Evolutionary conservation across 805 yeast genomes (phyloP), one percentile per base, ranked within the genome.

Genomic region (Saccharomyces jurei): DNA sequence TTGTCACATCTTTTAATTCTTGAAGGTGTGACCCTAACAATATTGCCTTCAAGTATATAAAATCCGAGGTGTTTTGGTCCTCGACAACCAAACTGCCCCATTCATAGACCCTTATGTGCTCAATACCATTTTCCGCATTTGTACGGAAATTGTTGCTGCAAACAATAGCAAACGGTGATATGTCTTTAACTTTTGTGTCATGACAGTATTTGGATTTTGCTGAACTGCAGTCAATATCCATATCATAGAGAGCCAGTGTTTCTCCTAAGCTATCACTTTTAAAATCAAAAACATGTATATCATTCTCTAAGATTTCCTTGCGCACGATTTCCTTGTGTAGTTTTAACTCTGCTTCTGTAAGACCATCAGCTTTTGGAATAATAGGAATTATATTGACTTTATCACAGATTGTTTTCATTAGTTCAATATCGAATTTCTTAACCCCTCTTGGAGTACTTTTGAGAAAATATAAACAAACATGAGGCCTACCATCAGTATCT

Each of bases 341-440:
- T 14, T 68, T 65, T 54, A 83, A 71, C 69, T 91, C 97, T 1
- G 77, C 67, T 25, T 76, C 77, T 0, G 96, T 88, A 60, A 89
- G 75, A 1, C 89, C 77, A 68, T 91, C 97, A 2, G 96, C 83
- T 63, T 87, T 86, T 41, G 87, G 81, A 55, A 91, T 80, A 27
- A 90, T 83, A 1, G 97, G 96, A 48, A 91, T 81, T 27, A 92
- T 78, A 71, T 91, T 91, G 22, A 87, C 96, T 59, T 83, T 81
- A 26, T 80, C 76, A 14, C 91, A 80, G 51, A 91, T 75, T 49
- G 78, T 75, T 60, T 76, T 81, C 85, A 91, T 87, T 52, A 87
- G 76, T 58, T 78, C 79, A 53, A 86, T 76, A 67, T 92, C 98
- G 53, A 62, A 56, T 21, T 62, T 63, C 28, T 59, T 60, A n/a